These are phyloP conservation scores for Chaetomiaceae sp. DNA, from an alignment of 2,329 filamentous ascomycete species.

Conservation along the genomic window DNA sequence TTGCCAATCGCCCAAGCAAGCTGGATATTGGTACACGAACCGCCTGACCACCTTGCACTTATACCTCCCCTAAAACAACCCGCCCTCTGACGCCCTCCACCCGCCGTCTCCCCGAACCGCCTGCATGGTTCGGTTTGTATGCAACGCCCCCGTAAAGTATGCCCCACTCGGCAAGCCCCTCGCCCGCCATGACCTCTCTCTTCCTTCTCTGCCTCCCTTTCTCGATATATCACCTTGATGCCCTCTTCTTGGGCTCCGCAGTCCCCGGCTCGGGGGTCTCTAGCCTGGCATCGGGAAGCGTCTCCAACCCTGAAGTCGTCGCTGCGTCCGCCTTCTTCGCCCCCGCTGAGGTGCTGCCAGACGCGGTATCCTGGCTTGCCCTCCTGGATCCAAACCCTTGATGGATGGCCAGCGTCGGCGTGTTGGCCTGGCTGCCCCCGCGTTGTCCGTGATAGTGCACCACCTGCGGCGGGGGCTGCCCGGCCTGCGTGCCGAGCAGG, in stretches of 20 bases:
- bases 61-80: too few species aligned
- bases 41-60: too few species aligned
- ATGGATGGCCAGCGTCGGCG: slow-evolving; percentile 52
- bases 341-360: slow-evolving; percentile 30
- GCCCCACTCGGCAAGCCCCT: background rate
- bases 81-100: background rate
- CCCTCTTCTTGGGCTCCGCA: slow-evolving; percentile 22
- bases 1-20: slow-evolving; percentile 6
- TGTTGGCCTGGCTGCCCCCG: slow-evolving; percentile 63
- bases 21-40: slow-evolving; percentile 19
- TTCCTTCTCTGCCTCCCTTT: background rate
- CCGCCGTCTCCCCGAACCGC: background rate
- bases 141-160: slow-evolving; percentile 3
- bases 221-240: slow-evolving; percentile 19
- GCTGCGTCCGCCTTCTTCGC: slow-evolving; percentile 28
- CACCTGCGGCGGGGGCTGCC: slow-evolving; percentile 60
- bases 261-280: slow-evolving; percentile 23
- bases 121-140: background rate
- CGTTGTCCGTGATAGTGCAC: slow-evolving; percentile 64
- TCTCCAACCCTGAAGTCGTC: slow-evolving; percentile 36
- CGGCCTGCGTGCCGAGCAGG: slow-evolving; percentile 56
- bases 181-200: background rate
- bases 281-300: slow-evolving; percentile 36
- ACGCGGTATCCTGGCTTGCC: slow-evolving; percentile 45
- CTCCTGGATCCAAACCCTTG: slow-evolving; percentile 45